These are phyloP conservation scores for Rhodosporidiobolus sp. DNA, from an alignment of 768 basidiomycete species.

Conservation along the genomic window DNA sequence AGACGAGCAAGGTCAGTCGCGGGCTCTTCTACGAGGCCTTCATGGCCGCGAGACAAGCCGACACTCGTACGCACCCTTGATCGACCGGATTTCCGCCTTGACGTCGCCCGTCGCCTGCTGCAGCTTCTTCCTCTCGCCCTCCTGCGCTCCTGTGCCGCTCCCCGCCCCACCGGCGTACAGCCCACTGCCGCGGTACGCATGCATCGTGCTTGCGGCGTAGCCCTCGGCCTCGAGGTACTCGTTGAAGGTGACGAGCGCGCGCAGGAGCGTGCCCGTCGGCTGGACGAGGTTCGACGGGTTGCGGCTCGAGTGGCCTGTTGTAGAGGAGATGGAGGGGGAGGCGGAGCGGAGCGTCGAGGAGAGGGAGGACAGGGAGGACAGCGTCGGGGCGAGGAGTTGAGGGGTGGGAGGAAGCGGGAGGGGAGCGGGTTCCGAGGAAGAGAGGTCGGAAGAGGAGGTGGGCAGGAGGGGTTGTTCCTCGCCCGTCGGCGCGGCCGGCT, in stretches of 20 bases:
- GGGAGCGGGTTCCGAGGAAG: not conserved
- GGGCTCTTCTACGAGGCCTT: too few species aligned
- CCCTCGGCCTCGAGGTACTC: conserved; percentile 30
- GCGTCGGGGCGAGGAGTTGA: not conserved
- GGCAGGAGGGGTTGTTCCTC: not conserved
- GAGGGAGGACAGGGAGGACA: conserved; percentile 3
- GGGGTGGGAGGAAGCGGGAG: not conserved
- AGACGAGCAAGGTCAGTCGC: not conserved
- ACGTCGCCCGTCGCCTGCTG: conserved; percentile 12
- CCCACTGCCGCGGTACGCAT: conserved; percentile 12
- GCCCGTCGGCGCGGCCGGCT: not conserved
- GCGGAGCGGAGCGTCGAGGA: not conserved
- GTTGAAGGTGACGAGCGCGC: conserved; percentile 32
- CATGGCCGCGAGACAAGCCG: too few species aligned
- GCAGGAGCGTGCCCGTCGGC: conserved; percentile 26
- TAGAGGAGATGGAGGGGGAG: not conserved
- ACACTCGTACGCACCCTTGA: conserved; percentile 25
- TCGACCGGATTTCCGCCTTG: conserved; percentile 28
- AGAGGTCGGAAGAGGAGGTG: not conserved
- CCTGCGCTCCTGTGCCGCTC: not conserved
- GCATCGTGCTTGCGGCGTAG: conserved; percentile 10
- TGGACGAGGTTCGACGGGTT: conserved; percentile 36
- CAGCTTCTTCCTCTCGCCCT: conserved; percentile 22
- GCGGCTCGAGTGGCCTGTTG: not conserved
- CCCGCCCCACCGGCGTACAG: not conserved